These are phyloP conservation scores for Penicillium sp. DNA, from an alignment of 2,329 filamentous ascomycete genomes.

Conservation along the genomic window DNA sequence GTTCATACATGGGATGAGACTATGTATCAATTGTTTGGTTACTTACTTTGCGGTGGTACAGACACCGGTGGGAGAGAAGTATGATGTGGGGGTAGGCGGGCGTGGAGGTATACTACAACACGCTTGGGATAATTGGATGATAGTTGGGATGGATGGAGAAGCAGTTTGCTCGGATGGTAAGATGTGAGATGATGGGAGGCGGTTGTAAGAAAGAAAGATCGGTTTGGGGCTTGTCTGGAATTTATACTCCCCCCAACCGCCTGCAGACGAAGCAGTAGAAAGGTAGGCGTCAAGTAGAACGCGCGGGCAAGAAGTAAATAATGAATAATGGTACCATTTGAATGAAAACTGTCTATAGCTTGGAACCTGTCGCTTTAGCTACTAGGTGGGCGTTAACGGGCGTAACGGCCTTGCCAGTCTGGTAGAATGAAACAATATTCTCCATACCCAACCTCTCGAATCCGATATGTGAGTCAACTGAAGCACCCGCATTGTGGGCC, in stretches of 20 bases:
- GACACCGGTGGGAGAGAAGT: background rate
- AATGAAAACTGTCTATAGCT: conserved; percentile 10
- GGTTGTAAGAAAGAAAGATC: background rate
- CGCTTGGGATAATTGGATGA: background rate
- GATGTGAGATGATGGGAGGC: background rate
- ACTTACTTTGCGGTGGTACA: background rate
- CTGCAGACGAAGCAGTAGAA: background rate
- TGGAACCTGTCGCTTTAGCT: conserved; percentile 7
- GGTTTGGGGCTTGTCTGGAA: background rate
- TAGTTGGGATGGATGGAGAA: background rate
- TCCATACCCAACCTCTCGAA: conserved; percentile 50
- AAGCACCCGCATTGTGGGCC: conserved; percentile 51
- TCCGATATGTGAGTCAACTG: conserved; percentile 50
- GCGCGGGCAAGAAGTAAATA: background rate
- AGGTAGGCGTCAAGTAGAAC: background rate
- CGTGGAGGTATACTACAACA: background rate
- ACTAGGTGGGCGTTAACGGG: conserved; percentile 62
- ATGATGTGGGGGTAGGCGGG: background rate
- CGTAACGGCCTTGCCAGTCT: conserved; percentile 41
- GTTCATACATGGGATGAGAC: background rate
- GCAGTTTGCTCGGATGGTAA: background rate
- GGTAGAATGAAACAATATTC: conserved; percentile 41
- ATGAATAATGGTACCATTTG: background rate
- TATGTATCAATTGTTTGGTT: background rate
- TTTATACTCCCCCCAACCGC: background rate